phyloP scores from a whole-genome alignment of 208 protist genomes.

The Leptomonas seymouri region DNA sequence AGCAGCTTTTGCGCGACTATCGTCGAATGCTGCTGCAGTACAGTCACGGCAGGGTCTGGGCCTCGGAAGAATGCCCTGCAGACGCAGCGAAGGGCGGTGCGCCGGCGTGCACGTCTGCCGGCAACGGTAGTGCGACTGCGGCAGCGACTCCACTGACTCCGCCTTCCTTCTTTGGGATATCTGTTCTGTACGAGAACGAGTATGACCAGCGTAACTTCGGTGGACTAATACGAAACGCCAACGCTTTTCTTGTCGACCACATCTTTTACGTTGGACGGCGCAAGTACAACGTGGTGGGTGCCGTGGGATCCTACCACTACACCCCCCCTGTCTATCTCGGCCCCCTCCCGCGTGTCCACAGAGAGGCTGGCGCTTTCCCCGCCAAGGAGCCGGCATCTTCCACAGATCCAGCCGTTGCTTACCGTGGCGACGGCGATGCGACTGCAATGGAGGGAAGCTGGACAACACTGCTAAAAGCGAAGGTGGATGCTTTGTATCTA shows the following conservation, averaged over 20 bases:
- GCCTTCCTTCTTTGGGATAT: slow-evolving; percentile 60
- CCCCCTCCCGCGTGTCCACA: not conserved
- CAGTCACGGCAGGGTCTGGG: slow-evolving; percentile 12
- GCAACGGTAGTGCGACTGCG: too few species aligned
- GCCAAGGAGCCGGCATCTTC: not conserved
- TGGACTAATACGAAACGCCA: slow-evolving; percentile 85
- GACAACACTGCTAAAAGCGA: slow-evolving; percentile 14
- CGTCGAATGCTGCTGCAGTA: slow-evolving; percentile 43
- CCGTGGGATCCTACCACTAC: slow-evolving; percentile 87
- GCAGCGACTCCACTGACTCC: not conserved
- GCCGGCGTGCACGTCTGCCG: too few species aligned
- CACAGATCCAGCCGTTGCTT: not conserved
- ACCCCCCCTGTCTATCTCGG: slow-evolving; percentile 74
- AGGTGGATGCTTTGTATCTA: slow-evolving; percentile 25
- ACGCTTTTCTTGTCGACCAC: slow-evolving; percentile 85
- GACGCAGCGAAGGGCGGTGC: not conserved
- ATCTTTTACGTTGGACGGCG: slow-evolving; percentile 80
- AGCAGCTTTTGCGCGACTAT: slow-evolving; percentile 20
- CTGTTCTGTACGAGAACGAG: slow-evolving; percentile 87
- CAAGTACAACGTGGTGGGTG: slow-evolving; percentile 84
- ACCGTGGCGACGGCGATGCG: not conserved
- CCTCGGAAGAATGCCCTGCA: not conserved
- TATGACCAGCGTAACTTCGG: slow-evolving; percentile 88
- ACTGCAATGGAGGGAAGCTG: not conserved
- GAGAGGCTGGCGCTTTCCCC: not conserved